phyloP scores from a whole-genome alignment of 805 yeast species.

The Candida endomychidarum region DNA sequence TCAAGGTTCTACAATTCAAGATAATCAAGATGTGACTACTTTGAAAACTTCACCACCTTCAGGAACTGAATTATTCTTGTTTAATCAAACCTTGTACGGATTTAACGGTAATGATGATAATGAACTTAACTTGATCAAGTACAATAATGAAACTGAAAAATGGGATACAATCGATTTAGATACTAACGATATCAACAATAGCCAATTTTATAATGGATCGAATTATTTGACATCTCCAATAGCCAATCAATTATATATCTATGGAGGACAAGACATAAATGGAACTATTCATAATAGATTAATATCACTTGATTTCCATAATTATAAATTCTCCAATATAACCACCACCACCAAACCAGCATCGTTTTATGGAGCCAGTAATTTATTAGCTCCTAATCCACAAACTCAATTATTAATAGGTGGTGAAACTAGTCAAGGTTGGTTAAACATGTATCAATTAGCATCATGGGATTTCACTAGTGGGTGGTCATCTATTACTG shows the following conservation, averaged over 20 bases:
- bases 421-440: slow-evolving; percentile 60
- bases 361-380: slow-evolving; percentile 53
- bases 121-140: slow-evolving; percentile 10
- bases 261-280: slow-evolving; percentile 45
- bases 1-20: slow-evolving; percentile 15
- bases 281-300: slow-evolving; percentile 40
- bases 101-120: slow-evolving; percentile 12
- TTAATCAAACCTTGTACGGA: slow-evolving; percentile 29
- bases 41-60: slow-evolving; percentile 31
- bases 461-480: slow-evolving; percentile 70
- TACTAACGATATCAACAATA: slow-evolving; percentile 25
- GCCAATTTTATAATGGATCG: slow-evolving; percentile 33
- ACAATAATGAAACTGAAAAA: neutral
- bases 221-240: slow-evolving; percentile 44
- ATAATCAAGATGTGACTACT: slow-evolving; percentile 22
- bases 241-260: slow-evolving; percentile 45
- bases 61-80: slow-evolving; percentile 31
- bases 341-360: slow-evolving; percentile 54
- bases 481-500: slow-evolving; percentile 60
- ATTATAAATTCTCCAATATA: slow-evolving; percentile 35
- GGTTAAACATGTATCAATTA: slow-evolving; percentile 72
- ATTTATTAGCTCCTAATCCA: slow-evolving; percentile 43
- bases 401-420: slow-evolving; percentile 59
- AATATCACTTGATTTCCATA: slow-evolving; percentile 41
- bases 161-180: slow-evolving; percentile 18